Evolutionary conservation across 163 green algal species (phyloP), one percentile per base, ranked within the genome.

Genomic region (Volvox carteri): DNA sequence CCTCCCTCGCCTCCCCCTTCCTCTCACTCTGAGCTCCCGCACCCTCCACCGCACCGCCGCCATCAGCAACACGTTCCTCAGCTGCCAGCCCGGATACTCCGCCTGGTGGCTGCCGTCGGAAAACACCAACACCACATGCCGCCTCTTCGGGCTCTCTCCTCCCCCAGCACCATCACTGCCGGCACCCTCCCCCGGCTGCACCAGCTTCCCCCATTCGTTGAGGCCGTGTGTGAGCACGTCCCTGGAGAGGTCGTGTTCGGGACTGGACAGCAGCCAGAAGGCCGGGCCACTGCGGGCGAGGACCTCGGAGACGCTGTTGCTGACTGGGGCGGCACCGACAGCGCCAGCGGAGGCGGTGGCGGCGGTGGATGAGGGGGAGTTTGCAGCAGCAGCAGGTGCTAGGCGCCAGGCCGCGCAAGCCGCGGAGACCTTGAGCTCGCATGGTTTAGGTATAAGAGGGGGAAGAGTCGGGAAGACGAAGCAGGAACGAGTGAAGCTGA

Each of bases 1-100:
- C n/a, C 37, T 41, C 33, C 37, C 7, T 54, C 37, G 37, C 35
- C 18, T 39, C 35, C 44, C 7, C 68, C 68, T 12, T 25, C 68
- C 28, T 42, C 75, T 37, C 75, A 84, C 75, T 52, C 65, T 28
- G 52, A 93, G 70, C 72, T 23, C 5, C 23, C 33, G n/a, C 74
- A 90, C 62, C 2, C 91, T 44, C 93, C 94, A 97, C 39, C 93
- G 83, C 65, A 85, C 92, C 0, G 95, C 94, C 23, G 94, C 94
- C 76, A 98, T 78, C 60, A 98, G 90, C 85, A 99, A 95, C 74
- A 95, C 44, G 86, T 99, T 99, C 9, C 97, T 90, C 62, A 99
- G 94, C 16, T 94, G 92, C 97, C 96, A 99, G 35, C 94, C 94
- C 1, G 97, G 95, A 65, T 93, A 62, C 2, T 87, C 86, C 0